phyloP scores from a whole-genome alignment of 2,329 filamentous ascomycete species.

The Pestalotiopsis sp. region DNA sequence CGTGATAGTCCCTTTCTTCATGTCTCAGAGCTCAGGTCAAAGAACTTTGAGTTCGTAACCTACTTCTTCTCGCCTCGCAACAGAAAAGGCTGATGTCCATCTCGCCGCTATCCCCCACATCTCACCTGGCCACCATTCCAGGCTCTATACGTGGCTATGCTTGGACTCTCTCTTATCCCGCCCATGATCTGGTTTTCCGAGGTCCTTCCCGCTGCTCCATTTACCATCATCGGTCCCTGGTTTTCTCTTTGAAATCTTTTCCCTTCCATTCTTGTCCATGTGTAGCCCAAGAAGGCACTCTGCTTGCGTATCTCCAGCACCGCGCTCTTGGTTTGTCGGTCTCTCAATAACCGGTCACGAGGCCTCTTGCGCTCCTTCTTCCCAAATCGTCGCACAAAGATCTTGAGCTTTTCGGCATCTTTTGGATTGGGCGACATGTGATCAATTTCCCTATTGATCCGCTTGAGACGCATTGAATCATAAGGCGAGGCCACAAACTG shows the following conservation, averaged over 20 bases:
- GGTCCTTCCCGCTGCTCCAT: neutral
- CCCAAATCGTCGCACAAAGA: constrained; percentile 55
- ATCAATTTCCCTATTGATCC: constrained; percentile 52
- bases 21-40: neutral
- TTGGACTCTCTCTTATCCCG: constrained; percentile 10
- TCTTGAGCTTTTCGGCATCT: constrained; percentile 43
- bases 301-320: constrained; percentile 82
- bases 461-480: constrained; percentile 50
- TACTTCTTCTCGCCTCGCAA: neutral
- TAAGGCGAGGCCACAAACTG: constrained; percentile 50
- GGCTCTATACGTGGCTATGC: constrained; percentile 21
- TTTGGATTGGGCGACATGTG: constrained; percentile 33
- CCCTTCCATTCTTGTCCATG: constrained; percentile 64
- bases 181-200: neutral
- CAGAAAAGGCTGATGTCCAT: neutral
- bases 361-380: constrained; percentile 75
- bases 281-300: constrained; percentile 87
- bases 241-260: constrained; percentile 8
- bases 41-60: neutral
- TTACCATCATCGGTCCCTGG: neutral
- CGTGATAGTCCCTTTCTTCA: neutral
- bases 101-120: neutral
- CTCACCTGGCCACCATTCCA: constrained; percentile 8
- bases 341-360: constrained; percentile 82
- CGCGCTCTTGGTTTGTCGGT: constrained; percentile 63